Base-by-base conservation (phyloP, 345 rosid genomes). In the Reutealis trisperma region DNA sequence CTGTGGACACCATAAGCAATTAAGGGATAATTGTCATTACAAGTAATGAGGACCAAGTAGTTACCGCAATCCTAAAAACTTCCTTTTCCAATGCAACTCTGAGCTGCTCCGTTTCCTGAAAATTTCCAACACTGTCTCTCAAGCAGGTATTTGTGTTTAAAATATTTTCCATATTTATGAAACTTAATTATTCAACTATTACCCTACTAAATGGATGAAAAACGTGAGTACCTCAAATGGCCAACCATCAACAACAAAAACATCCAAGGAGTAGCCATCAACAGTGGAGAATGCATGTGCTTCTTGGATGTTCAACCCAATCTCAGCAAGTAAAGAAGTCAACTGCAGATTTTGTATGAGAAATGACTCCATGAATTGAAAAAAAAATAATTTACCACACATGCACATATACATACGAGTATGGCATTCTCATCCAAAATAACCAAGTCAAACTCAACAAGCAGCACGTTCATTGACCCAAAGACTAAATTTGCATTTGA, bases 161-260 rank as follows among this genome's bases (percentile, higher is more conserved):
- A 61, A 74, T 57, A 74, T 51, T 61, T 72, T 61, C 41, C 21
- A 49, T 14, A 71, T 51, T 47, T 69, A 45, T 41, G 41, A 57
- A 52, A 42, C 32, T 37, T 67, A 74, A 32, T 66, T 59, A 70
- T n/a, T 54, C 34, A 25, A 55, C 47, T 13, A 49, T 27, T 49
- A 70, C 5, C n/a, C 24, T 15, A 41, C 6, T 30, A 30, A 25
- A 45, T 7, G 57, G 8, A 52, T 51, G 69, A 72, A 60, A 59
- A 19, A 16, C 22, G 22, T 8, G 32, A 41, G n/a, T 87, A 93
- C 99, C 99, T 96, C 98, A 79, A 79, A 93, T n/a, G 92, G 97
- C 99, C 98, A 96, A 84, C 99, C 98, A 77, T 96, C 99, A 83
- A 96, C 98, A 71, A 96, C 98, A 85, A 96, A 96, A 76, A 93